Evolutionary conservation across 2,329 filamentous ascomycete genomes (phyloP).

Genomic region (Coccinonectria pachysandricola): DNA sequence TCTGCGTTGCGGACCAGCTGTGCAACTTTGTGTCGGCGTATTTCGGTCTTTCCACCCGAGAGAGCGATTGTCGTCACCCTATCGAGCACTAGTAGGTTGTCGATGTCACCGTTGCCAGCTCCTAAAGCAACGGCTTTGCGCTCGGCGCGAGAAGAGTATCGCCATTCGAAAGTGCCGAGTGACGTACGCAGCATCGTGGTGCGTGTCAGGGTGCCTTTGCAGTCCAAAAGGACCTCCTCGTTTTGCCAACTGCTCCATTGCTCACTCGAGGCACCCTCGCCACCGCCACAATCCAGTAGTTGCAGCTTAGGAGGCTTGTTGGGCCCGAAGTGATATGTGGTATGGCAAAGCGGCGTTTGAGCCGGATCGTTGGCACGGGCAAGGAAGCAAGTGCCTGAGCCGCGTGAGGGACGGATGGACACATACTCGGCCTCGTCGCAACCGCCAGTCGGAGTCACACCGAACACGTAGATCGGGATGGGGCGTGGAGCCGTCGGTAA

Average conservation of each 20-base stretch:
- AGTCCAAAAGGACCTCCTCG: constrained; percentile 18
- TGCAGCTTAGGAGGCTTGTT: constrained; percentile 38
- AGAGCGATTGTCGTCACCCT: constrained; percentile 26
- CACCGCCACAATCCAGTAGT: constrained; percentile 9
- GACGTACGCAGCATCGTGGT: constrained; percentile 35
- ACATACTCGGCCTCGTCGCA: constrained; percentile 36
- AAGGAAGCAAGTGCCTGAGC: constrained; percentile 39
- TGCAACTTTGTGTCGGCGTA: constrained; percentile 26
- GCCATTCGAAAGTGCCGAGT: constrained; percentile 44
- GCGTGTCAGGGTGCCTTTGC: constrained; percentile 35
- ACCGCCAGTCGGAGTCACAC: constrained; percentile 28
- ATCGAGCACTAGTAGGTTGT: constrained; percentile 42
- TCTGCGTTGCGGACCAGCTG: constrained; percentile 32
- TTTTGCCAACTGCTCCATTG: constrained; percentile 1
- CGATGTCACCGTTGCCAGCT: constrained; percentile 21
- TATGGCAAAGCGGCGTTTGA: constrained; percentile 33
- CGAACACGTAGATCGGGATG: constrained; percentile 32
- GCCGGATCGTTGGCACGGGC: constrained; percentile 29
- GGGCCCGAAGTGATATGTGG: constrained; percentile 48
- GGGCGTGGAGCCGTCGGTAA: constrained; percentile 29
- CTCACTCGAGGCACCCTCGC: neutral
- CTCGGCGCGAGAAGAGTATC: constrained; percentile 39
- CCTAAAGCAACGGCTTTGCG: constrained; percentile 31
- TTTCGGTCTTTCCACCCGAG: constrained; percentile 18
- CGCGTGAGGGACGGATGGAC: constrained; percentile 36